phyloP scores from a whole-genome alignment of 2,329 filamentous ascomycete species.

The Botrytis porri region DNA sequence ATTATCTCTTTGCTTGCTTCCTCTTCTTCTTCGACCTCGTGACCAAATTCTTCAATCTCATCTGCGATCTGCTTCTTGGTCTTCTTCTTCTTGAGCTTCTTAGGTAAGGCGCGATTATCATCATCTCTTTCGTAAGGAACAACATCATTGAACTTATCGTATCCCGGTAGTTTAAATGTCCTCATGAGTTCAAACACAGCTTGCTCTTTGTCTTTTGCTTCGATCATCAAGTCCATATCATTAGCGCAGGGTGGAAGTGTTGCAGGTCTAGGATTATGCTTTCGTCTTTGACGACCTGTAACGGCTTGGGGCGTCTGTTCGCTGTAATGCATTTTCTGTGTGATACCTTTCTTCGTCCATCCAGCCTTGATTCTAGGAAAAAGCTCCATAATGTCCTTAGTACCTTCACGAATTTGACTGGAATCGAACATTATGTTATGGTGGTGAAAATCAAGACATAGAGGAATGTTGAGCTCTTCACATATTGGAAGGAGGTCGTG shows the following conservation, averaged over 20 bases:
- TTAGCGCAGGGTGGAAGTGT: constrained; percentile 77
- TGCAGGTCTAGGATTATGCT: constrained; percentile 77
- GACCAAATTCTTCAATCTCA: constrained; percentile 38
- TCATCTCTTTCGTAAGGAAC: constrained; percentile 74
- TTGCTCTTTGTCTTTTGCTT: constrained; percentile 97
- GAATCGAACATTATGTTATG: constrained; percentile 90
- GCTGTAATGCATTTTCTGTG: constrained; percentile 95
- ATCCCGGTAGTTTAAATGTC: constrained; percentile 78
- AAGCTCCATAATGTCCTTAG: constrained; percentile 71
- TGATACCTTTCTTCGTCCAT: constrained; percentile 81
- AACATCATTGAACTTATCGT: constrained; percentile 71
- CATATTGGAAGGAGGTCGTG: constrained; percentile 88
- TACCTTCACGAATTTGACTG: constrained; percentile 73
- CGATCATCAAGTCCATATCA: constrained; percentile 97
- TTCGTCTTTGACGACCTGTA: constrained; percentile 73
- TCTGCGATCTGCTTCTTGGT: constrained; percentile 40
- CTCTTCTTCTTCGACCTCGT: constrained; percentile 39
- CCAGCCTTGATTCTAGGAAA: constrained; percentile 77
- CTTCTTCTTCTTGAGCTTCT: constrained; percentile 45
- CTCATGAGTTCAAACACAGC: constrained; percentile 93
- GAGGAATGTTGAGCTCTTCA: constrained; percentile 88
- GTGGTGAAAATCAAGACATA: constrained; percentile 92
- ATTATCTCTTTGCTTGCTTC: constrained; percentile 41
- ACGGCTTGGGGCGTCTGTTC: constrained; percentile 75
- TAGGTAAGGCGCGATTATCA: constrained; percentile 60